A percentile compares a stretch with the other conserved stretches of the same genome.
These are phyloP conservation scores for Lomentospora prolificans DNA, from an alignment of 2,329 filamentous ascomycete species.

Conservation along the genomic window DNA sequence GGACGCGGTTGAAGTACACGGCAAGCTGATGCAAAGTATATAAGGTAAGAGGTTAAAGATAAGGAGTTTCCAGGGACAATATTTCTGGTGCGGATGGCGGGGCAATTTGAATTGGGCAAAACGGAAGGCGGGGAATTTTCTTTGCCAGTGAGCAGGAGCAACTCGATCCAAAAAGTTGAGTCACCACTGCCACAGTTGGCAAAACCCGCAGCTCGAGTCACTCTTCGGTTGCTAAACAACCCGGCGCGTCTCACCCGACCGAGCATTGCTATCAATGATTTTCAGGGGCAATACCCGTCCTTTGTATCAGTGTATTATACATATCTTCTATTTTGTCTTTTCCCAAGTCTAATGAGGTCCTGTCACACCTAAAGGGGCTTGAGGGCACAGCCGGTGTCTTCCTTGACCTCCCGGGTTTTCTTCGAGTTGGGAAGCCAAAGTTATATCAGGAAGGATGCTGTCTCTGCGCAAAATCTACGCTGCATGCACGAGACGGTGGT, in stretches of 20 bases:
- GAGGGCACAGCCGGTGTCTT: too few relatives aligned
- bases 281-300: neutral
- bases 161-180: conserved; percentile 1
- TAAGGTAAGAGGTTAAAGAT: neutral
- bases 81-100: conserved; percentile 13
- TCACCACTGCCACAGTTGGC: neutral
- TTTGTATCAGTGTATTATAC: neutral
- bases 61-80: conserved; percentile 6
- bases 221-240: neutral
- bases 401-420: too few relatives aligned
- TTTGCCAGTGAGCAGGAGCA: conserved; percentile 2
- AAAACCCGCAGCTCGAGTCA: neutral
- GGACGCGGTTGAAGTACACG: too few relatives aligned
- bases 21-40: neutral
- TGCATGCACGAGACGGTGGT: too few relatives aligned
- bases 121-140: conserved; percentile 1
- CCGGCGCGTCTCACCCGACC: neutral
- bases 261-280: neutral
- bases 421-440: too few relatives aligned
- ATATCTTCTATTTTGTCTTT: neutral
- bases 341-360: too few relatives aligned
- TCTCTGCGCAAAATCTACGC: too few relatives aligned
- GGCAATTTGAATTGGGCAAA: conserved; percentile 5
- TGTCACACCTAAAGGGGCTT: too few relatives aligned
- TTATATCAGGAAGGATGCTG: too few relatives aligned